These are phyloP conservation scores for Xylogone sp. DNA, from an alignment of 2,329 filamentous ascomycete genomes.

Conservation along the genomic window DNA sequence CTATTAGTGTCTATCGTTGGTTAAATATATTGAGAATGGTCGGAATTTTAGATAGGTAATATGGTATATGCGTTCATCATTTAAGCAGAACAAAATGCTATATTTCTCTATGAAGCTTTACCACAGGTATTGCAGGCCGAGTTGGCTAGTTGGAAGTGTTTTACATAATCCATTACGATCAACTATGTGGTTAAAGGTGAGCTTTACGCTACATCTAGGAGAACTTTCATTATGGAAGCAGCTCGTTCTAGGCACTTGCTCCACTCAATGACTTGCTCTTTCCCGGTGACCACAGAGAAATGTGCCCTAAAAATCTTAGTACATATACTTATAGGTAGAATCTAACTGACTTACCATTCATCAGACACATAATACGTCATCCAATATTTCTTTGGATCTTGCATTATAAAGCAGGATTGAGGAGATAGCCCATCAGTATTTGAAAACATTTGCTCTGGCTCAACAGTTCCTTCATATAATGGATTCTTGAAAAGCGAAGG, in stretches of 20 bases:
- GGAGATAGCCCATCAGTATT: neutral
- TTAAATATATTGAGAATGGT: too few species aligned
- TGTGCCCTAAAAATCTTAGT: neutral
- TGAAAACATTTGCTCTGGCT: neutral
- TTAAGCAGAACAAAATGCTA: too few species aligned
- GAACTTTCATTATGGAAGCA: neutral
- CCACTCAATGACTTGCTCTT: neutral
- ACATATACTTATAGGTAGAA: neutral
- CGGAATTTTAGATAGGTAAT: too few species aligned
- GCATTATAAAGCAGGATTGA: slow-evolving; percentile 3
- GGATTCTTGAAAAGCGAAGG: slow-evolving; percentile 1
- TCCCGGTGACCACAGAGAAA: neutral
- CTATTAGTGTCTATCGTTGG: too few species aligned
- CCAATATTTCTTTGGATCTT: slow-evolving; percentile 1
- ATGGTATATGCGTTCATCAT: too few species aligned
- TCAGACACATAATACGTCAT: slow-evolving; percentile 4
- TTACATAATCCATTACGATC: too few species aligned
- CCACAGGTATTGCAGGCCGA: too few species aligned
- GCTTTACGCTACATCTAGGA: neutral
- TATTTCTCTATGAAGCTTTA: too few species aligned
- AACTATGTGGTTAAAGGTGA: too few species aligned
- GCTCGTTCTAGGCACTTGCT: neutral
- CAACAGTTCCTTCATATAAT: neutral
- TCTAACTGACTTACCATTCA: neutral
- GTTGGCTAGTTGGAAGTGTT: too few species aligned